Base-by-base conservation (phyloP, 768 basidiomycete genomes). In the Mycena haematopus region DNA sequence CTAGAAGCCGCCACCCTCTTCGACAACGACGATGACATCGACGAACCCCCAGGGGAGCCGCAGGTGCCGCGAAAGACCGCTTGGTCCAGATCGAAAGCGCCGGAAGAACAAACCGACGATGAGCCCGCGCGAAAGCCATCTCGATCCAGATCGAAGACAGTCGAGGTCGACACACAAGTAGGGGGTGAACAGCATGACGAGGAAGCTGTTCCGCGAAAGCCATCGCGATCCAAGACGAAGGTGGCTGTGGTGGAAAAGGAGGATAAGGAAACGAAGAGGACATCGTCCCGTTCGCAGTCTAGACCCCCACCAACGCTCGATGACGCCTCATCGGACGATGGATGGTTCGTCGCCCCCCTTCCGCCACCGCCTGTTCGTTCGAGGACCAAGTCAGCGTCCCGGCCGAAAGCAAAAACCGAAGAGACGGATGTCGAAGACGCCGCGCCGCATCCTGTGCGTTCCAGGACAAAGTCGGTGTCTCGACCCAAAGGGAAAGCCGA, bases 211-310 rank as follows among this genome's bases (percentile, higher is more conserved):
- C 7, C 56, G 17, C 42, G 52, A 52, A 63, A 72, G 58, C 46
- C 67, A n/a, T 71, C 74, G 6, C 65, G 70, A 24, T 65, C 70
- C 14, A 75, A 72, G 60, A 27, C 69, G 9, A 72, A 73, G 56
- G 55, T 46, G 11, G 58, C 56, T 17, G 56, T 40, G 13, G 62
- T 44, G 2, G 56, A 55, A 19, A 53, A 58, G 14, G 63, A 31
- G 4, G 56, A 55, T 19, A 53, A 56, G 52, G 56, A 60, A 25
- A 2, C 54, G 52, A 58, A 65, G 27, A 29, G 61, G 60, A 58
- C 25, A 36, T 52, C 61, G 64, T 71, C 62, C 62, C 66, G 55
- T 65, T 68, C 52, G 68, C 72, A 46, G 53, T 40, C 40, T 31
- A 63, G 50, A 56, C 33, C 55, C 19, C 40, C 19, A 22, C 58